phyloP scores from a whole-genome alignment of 768 basidiomycete genomes.

The Cystobasidium ongulense region DNA sequence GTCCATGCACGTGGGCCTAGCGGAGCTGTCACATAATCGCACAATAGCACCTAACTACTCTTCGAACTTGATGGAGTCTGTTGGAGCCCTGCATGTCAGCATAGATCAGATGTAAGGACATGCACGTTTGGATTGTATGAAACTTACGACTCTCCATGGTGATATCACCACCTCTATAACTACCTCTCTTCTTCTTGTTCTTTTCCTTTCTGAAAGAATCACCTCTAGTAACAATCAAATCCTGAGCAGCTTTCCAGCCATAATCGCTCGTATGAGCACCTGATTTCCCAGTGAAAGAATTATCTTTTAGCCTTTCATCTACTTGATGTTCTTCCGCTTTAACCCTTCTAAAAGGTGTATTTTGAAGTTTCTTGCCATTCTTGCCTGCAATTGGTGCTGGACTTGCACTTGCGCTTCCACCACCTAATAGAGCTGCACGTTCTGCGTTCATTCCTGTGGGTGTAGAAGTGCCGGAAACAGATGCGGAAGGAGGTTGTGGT shows the following conservation, averaged over 20 bases:
- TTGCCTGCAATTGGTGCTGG: background rate
- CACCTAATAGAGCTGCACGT: background rate
- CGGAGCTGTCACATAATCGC: background rate
- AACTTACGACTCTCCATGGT: slow-evolving; percentile 53
- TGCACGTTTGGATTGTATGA: background rate
- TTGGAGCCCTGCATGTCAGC: background rate
- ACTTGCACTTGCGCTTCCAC: background rate
- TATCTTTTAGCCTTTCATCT: slow-evolving; percentile 56
- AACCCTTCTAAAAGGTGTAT: slow-evolving; percentile 71
- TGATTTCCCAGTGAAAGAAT: slow-evolving; percentile 61
- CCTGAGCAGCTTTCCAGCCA: slow-evolving; percentile 71
- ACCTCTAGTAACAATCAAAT: slow-evolving; percentile 86
- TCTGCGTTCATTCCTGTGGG: slow-evolving; percentile 38
- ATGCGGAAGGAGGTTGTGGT: background rate
- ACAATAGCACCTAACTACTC: background rate
- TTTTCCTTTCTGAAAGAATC: slow-evolving; percentile 97
- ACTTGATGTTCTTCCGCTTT: slow-evolving; percentile 56
- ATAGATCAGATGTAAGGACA: background rate
- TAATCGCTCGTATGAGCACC: slow-evolving; percentile 69
- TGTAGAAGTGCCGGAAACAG: slow-evolving; percentile 2
- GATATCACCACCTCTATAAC: slow-evolving; percentile 60
- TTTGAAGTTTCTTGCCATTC: slow-evolving; percentile 42
- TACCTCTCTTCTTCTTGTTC: slow-evolving; percentile 94
- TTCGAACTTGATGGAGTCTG: background rate
- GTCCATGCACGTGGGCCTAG: no score